Conservation (phyloP, 2,329 filamentous ascomycete genomes). For the Calonectria naviculata region DNA sequence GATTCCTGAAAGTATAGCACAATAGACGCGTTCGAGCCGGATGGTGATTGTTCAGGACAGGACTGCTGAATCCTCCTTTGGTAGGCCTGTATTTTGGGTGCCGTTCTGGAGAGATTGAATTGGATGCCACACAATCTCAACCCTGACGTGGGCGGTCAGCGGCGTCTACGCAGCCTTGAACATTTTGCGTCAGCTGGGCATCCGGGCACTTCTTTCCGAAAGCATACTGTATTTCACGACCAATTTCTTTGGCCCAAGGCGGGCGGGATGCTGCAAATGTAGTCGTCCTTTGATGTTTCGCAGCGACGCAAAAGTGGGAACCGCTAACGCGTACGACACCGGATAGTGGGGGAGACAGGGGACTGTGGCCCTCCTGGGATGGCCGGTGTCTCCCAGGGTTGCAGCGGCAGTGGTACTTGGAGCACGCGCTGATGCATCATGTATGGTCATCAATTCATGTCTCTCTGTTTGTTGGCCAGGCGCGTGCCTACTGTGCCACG, state of each 20-base stretch:
- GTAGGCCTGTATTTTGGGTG: neutral
- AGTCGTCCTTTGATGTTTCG: neutral
- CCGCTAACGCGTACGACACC: neutral
- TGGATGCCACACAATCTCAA: neutral
- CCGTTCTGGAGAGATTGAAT: neutral
- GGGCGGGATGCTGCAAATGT: conserved; percentile 11
- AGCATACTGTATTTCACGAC: neutral
- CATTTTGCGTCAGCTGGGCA: neutral
- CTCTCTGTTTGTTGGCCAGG: conserved; percentile 24
- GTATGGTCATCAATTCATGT: conserved; percentile 21
- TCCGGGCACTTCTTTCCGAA: neutral
- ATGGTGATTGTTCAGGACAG: neutral
- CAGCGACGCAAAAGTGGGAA: neutral
- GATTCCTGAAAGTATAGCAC: neutral
- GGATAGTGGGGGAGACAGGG: neutral
- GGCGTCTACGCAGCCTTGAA: neutral
- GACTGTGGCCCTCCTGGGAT: neutral
- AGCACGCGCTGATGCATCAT: neutral
- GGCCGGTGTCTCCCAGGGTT: neutral
- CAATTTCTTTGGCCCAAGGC: neutral
- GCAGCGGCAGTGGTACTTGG: neutral
- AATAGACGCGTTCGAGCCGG: neutral
- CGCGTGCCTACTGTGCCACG: conserved; percentile 28
- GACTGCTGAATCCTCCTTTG: neutral
- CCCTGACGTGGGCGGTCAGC: neutral